These are phyloP conservation scores for Daldinia sp. DNA, from an alignment of 2,329 filamentous ascomycete species.

Conservation along the genomic window DNA sequence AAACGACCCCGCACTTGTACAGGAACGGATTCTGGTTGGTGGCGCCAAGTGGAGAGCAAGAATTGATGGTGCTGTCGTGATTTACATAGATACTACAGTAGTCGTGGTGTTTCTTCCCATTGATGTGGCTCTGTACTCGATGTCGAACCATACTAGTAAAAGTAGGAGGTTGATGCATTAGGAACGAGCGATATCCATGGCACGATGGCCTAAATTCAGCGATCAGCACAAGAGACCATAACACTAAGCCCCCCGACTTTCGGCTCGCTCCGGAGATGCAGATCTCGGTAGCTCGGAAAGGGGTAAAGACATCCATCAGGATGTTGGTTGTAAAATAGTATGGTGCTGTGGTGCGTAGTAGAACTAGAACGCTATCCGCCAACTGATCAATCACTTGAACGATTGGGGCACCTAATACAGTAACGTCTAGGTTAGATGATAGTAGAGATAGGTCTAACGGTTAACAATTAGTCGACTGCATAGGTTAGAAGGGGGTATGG, in stretches of 20 bases:
- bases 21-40: neutral
- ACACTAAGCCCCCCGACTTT: neutral
- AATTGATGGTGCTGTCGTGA: constrained; percentile 9
- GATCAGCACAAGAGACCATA: constrained; percentile 4
- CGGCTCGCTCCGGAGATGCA: constrained; percentile 30
- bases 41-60: neutral
- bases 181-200: constrained; percentile 17
- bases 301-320: neutral
- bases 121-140: neutral
- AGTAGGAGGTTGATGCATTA: neutral
- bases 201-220: constrained; percentile 14
- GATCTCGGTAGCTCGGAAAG: constrained; percentile 11
- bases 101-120: constrained; percentile 10
- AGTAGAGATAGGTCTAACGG: too few relatives aligned
- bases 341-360: neutral
- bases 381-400: neutral
- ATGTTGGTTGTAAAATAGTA: too few relatives aligned
- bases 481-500: too few relatives aligned
- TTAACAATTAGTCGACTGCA: too few relatives aligned
- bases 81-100: too few relatives aligned
- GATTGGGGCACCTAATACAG: neutral
- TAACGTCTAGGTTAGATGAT: too few relatives aligned
- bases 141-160: neutral
- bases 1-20: constrained; percentile 18
- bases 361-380: too few relatives aligned